Evolutionary conservation across 2,329 filamentous ascomycete genomes (phyloP), one percentile per base, ranked within the genome.

Genomic region (Trichoderma aggressivum): DNA sequence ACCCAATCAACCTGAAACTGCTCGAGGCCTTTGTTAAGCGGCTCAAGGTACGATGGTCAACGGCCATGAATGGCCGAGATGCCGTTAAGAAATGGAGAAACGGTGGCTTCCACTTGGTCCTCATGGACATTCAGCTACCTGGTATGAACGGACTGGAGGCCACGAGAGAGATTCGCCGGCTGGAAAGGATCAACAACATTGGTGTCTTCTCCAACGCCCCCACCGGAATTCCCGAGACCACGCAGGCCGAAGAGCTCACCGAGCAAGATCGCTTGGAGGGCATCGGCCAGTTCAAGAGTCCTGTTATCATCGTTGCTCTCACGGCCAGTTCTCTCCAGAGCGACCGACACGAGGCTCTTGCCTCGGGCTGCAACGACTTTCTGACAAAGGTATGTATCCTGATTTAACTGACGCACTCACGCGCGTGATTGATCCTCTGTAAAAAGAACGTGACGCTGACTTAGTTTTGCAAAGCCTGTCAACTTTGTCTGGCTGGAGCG

Each of bases 51-150:
- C 89, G 96, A 39, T 98, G 95, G 94, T 92, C 96, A 81, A 97
- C 94, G n/a, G 96, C 96, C 47, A 94, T 97, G 87, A 97, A 98
- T 79, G 96, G 96, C 28, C 90, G 91, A 74, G 95, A 98, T 74
- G 96, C 96, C 2, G 94, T 98, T 32, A 91, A 89, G 72, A 98
- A 97, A 82, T 99, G 96, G 95, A 90, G 93, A 70, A 87, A 88
- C 5, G 96, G 96, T 43, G 96, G 96, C 0, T 98, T 97, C 78
- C 96, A 99, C 82, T 83, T 99, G 74, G 96, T 99, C 18, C 85
- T 99, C 69, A 99, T 99, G 96, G 96, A 99, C 80, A 98, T 99
- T 75, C 96, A 98, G 79, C 86, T 99, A 71, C 96, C 96, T 5
- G 91, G 98, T 77, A 98, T 99, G 94, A 97, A 92, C 75, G 96